A percentile compares a stretch with the other conserved stretches of the same genome.
phyloP scores from a whole-genome alignment of 2,329 filamentous ascomycete genomes.

The Xenosphaeropsis pyriputrescens region DNA sequence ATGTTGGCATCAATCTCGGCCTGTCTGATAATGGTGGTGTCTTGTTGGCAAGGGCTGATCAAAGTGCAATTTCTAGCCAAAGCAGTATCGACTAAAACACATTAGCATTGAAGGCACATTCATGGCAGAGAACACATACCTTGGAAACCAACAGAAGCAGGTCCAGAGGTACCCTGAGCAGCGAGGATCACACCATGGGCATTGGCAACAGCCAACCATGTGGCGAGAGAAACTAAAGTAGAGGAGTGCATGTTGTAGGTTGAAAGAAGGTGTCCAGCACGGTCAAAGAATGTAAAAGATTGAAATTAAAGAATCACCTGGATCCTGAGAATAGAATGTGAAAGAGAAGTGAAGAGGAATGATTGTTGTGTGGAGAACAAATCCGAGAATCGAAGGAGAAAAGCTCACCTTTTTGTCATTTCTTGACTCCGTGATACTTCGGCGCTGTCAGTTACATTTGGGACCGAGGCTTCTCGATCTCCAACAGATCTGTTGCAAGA shows the following conservation, averaged over 20 bases:
- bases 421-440: no score
- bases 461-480: no score
- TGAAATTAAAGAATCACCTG: constrained; percentile 12
- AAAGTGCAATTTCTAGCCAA: constrained; percentile 47
- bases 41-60: constrained; percentile 51
- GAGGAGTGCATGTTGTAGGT: constrained; percentile 22
- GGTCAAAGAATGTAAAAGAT: constrained; percentile 15
- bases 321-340: constrained; percentile 10
- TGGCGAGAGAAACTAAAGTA: constrained; percentile 16
- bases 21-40: constrained; percentile 47
- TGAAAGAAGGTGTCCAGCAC: constrained; percentile 17
- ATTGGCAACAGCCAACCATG: constrained; percentile 19
- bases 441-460: no score
- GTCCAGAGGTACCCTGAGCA: constrained; percentile 29
- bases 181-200: constrained; percentile 31
- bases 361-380: no score
- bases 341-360: constrained; percentile 8
- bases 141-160: constrained; percentile 30
- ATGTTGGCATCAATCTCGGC: constrained; percentile 34
- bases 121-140: not conserved
- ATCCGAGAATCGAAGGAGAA: no score
- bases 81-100: constrained; percentile 27
- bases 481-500: no score
- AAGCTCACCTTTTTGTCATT: no score
- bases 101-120: not conserved